Evolutionary conservation across 495 filamentous ascomycete species (phyloP).

Genomic region (Daldinia bambusicola): DNA sequence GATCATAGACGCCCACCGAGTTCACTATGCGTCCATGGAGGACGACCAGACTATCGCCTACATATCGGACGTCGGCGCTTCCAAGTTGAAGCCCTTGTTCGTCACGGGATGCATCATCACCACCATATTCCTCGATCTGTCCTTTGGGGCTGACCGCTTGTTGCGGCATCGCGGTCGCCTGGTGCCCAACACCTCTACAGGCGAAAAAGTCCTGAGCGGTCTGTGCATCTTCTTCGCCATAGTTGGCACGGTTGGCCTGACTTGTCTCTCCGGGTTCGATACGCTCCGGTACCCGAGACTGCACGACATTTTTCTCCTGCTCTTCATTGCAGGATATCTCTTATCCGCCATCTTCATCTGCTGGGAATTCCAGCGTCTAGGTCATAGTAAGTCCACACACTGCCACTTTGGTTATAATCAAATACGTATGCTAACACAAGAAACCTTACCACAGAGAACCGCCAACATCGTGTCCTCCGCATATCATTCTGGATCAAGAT

Average conservation of each 20-base stretch:
- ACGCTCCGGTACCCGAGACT: constrained; percentile 69
- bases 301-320: constrained; percentile 79
- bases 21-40: constrained; percentile 75
- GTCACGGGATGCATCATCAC: constrained; percentile 81
- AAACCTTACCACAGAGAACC: constrained; percentile 62
- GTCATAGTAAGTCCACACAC: constrained; percentile 62
- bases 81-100: constrained; percentile 83
- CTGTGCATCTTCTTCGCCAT: constrained; percentile 78
- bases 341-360: constrained; percentile 86
- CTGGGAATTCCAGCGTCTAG: constrained; percentile 86
- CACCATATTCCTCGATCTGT: constrained; percentile 84
- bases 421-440: background rate
- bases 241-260: constrained; percentile 79
- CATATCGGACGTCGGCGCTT: constrained; percentile 82
- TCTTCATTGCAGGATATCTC: constrained; percentile 89
- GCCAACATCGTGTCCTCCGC: constrained; percentile 75
- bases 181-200: constrained; percentile 70
- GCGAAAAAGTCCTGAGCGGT: constrained; percentile 75
- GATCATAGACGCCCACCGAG: constrained; percentile 65
- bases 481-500: constrained; percentile 85
- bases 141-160: constrained; percentile 83
- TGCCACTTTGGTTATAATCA: background rate
- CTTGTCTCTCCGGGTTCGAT: constrained; percentile 87
- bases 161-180: constrained; percentile 80
- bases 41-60: constrained; percentile 76